Base-by-base conservation (phyloP, 352 stramenopile species). In the Phytophthora agathidicida region DNA sequence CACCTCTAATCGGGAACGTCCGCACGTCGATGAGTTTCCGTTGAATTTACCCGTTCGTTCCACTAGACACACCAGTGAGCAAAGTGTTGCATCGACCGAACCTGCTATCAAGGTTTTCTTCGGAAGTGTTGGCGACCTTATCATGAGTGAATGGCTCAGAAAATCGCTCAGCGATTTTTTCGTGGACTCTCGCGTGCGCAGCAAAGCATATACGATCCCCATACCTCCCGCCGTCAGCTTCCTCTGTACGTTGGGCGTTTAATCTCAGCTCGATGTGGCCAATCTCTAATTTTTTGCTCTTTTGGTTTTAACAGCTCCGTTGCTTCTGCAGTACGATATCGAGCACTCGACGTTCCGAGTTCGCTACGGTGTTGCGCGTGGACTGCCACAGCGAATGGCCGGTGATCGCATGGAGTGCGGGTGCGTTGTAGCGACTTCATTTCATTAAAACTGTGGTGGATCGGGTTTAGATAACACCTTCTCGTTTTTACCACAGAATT, bases 341-440 rank as follows among this genome's bases (percentile, higher is more conserved):
- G 14, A 45, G 10, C 5, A 24, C 7, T 20, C 9, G 16, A 16
- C 7, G 22, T 72, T 72, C 17, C 36, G 23, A 54, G n/a, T 68
- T 11, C 35, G 24, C 13, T 72, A 42, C 45, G 3, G 35, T 8
- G 20, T 33, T 17, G 32, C 56, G 7, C 17, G 17, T 45, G 30
- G 20, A 6, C 33, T 68, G 7, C 22, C 57, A 19, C 30, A 62
- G 24, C 42, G 49, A 7, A 28, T 72, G 57, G 63, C 49, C 1
- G 50, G 28, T 3, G 63, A 72, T 52, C 37, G 45, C 36, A 68
- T 72, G 57, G 63, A 72, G 31, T 72, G 63, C 23, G 63, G 57
- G 63, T 72, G 39, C 10, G 61, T 38, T 11, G 20, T 4, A 28
- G 17, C 19, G 38, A 26, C 16, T 31, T 22, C 13, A 8, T 17